Conservation (phyloP, 768 basidiomycete species). For the Mrakia blollopis region DNA sequence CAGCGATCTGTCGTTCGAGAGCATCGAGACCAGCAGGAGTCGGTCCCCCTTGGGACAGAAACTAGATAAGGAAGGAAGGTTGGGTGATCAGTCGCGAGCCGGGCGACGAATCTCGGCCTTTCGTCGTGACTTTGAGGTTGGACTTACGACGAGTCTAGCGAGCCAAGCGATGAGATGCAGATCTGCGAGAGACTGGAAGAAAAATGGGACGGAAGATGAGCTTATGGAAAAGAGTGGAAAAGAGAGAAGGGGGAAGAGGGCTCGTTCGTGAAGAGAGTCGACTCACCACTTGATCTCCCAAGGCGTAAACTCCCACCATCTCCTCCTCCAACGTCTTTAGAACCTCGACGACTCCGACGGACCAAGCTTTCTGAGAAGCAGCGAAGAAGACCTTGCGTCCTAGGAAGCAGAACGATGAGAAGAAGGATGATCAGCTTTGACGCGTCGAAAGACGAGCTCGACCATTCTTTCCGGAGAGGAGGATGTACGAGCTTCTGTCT, state of each 20-base stretch:
- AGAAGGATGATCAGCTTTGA: not conserved
- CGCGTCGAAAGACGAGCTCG: not conserved
- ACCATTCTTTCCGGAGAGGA: not conserved
- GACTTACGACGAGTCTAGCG: constrained; percentile 23
- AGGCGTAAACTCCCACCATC: constrained; percentile 42
- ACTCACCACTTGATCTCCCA: constrained; percentile 65
- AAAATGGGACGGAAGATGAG: not conserved
- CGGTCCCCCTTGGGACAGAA: constrained; percentile 54
- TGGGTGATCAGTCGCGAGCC: not conserved
- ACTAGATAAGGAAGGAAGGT: constrained; percentile 1
- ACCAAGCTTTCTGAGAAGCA: constrained; percentile 42
- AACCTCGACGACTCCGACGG: constrained; percentile 41
- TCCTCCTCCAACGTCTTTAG: constrained; percentile 39
- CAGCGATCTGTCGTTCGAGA: constrained; percentile 53
- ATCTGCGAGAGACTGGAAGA: constrained; percentile 61
- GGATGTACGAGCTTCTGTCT: constrained; percentile 11
- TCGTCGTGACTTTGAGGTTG: no score
- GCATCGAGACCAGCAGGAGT: constrained; percentile 38
- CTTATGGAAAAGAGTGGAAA: not conserved
- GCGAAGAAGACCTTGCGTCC: constrained; percentile 41
- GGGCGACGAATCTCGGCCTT: no score
- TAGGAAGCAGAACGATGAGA: not conserved
- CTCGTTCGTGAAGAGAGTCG: no score
- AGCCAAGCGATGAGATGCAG: constrained; percentile 76
- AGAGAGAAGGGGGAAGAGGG: not conserved